Evolutionary conservation across 1,284 basidiomycete species (phyloP).

Genomic region (Filobasidium uniguttulatum): DNA sequence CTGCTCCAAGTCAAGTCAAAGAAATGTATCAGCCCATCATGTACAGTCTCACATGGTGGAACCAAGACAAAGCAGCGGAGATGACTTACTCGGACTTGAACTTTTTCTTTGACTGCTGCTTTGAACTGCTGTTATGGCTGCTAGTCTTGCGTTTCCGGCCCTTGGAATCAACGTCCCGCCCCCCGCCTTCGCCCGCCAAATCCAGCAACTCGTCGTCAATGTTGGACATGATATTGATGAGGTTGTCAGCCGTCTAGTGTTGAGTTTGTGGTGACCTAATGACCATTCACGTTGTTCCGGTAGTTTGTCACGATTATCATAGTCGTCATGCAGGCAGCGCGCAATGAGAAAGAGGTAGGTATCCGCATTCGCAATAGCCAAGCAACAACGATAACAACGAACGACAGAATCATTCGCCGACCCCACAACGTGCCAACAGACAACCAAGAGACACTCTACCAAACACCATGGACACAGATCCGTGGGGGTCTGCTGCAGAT

Average conservation of each 20-base stretch:
- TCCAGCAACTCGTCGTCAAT: conserved; percentile 13
- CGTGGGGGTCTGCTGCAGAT: conserved; percentile 9
- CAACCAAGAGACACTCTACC: no score
- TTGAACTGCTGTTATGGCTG: neutral
- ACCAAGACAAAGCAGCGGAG: neutral
- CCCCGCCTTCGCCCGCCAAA: conserved; percentile 7
- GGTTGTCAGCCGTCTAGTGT: no score
- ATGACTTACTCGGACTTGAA: conserved; percentile 5
- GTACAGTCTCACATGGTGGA: neutral
- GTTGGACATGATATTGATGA: conserved; percentile 8
- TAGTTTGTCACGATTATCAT: no score
- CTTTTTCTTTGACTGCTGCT: conserved; percentile 9
- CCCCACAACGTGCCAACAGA: no score
- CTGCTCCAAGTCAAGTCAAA: conserved; percentile 1
- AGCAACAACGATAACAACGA: no score
- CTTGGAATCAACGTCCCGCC: conserved; percentile 8
- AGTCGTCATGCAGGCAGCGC: no score
- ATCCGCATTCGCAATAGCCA: no score
- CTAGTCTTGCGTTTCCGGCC: conserved; percentile 10
- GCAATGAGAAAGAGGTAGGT: no score
- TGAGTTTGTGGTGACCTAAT: no score
- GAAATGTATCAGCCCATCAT: neutral
- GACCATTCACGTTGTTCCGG: no score
- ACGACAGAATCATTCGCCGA: no score
- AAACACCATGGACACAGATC: conserved; percentile 10